Evolutionary conservation across 306 rosid genomes (phyloP).

Genomic region (Crataegus laevigata): DNA sequence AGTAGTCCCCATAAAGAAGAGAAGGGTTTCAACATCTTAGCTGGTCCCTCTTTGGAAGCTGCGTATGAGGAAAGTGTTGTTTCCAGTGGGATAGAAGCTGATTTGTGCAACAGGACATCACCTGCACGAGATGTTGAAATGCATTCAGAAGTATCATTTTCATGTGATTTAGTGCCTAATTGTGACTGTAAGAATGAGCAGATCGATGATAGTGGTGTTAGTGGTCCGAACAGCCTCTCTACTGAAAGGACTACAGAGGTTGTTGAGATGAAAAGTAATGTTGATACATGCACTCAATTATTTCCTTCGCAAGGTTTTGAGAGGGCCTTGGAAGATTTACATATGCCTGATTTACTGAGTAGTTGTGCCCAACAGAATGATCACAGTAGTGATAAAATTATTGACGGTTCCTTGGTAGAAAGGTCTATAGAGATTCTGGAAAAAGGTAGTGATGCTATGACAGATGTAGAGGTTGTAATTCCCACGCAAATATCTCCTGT

Average conservation of each 20-base stretch:
- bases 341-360: conserved; percentile 30
- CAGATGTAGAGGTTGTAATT: conserved; percentile 19
- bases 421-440: conserved; percentile 7
- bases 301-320: conserved; percentile 26
- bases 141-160: conserved; percentile 18
- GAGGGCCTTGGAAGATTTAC: conserved; percentile 27
- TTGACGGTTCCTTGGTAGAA: conserved; percentile 8
- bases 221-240: conserved; percentile 21
- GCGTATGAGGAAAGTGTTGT: conserved; percentile 24
- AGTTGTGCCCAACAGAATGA: conserved; percentile 23
- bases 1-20: conserved; percentile 30
- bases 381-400: conserved; percentile 19
- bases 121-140: conserved; percentile 30
- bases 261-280: conserved; percentile 27
- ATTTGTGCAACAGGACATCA: conserved; percentile 23
- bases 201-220: conserved; percentile 26
- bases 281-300: conserved; percentile 22
- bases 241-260: conserved; percentile 30
- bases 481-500: conserved; percentile 16
- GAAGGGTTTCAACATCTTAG: conserved; percentile 26
- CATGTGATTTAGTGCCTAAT: conserved; percentile 21
- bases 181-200: conserved; percentile 23
- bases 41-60: conserved; percentile 24
- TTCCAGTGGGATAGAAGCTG: conserved; percentile 32
- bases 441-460: conserved; percentile 7